Evolutionary conservation across 495 filamentous ascomycete genomes (phyloP).

Genomic region (Podospora comata): DNA sequence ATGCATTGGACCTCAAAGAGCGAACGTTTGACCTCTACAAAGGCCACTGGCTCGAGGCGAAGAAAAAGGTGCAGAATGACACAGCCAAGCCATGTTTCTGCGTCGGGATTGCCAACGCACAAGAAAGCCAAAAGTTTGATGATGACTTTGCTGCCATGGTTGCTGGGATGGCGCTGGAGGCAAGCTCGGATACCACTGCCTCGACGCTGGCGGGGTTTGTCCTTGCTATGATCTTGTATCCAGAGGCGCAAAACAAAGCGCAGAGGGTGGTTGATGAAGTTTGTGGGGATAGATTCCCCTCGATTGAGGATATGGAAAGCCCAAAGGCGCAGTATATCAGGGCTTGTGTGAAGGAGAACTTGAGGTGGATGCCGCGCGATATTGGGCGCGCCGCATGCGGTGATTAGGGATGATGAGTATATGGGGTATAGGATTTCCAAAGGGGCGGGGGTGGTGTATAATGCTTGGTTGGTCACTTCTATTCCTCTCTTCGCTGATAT

Average conservation of each 20-base stretch:
- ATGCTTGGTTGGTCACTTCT: slow-evolving; percentile 24
- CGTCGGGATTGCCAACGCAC: slow-evolving; percentile 20
- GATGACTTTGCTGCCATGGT: slow-evolving; percentile 29
- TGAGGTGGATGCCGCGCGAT: slow-evolving; percentile 53
- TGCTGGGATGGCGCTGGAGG: slow-evolving; percentile 43
- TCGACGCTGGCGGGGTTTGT: slow-evolving; percentile 46
- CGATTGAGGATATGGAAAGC: slow-evolving; percentile 38
- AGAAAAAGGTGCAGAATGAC: slow-evolving; percentile 10
- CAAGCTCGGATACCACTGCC: slow-evolving; percentile 47
- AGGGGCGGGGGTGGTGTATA: slow-evolving; percentile 30
- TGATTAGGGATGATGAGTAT: slow-evolving; percentile 43
- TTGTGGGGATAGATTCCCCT: slow-evolving; percentile 38
- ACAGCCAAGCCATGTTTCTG: slow-evolving; percentile 19
- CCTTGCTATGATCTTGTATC: slow-evolving; percentile 48
- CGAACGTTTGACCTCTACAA: background rate
- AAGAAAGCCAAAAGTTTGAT: slow-evolving; percentile 19
- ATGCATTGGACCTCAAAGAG: slow-evolving; percentile 5
- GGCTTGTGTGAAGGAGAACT: slow-evolving; percentile 46
- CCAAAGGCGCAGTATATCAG: slow-evolving; percentile 44
- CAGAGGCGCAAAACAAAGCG: slow-evolving; percentile 39
- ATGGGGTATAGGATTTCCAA: slow-evolving; percentile 35
- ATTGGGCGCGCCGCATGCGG: slow-evolving; percentile 49
- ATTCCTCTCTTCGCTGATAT: background rate
- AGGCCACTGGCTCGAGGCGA: background rate
- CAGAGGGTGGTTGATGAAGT: slow-evolving; percentile 55